Base-by-base conservation (phyloP, 306 rosid species). In the Trifolium pratense region DNA sequence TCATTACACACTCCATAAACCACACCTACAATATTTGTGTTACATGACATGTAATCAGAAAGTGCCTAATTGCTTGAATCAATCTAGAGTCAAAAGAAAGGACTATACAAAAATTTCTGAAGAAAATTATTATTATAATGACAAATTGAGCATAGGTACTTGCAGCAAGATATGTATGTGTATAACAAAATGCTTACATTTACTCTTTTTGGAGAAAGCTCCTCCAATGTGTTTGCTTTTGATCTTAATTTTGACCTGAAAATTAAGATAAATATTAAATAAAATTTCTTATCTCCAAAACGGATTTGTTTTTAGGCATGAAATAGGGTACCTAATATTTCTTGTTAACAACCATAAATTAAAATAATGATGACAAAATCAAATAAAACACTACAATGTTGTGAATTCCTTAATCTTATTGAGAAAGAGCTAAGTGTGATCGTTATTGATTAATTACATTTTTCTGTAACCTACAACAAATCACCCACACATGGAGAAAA, bases 1-100 rank as follows among this genome's bases (percentile, higher is more conserved):
- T 94, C 81, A 74, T 89, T 96, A 65, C 96, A 91, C 9, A 91
- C 87, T 76, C 92, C 96, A 84, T 91, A 94, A 70, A 94, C 90
- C 67, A 89, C 80, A 66, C 92, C 99, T 59, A 56, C 66, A 68
- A 68, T 23, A 43, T 16, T 45, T 11, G 6, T 26, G 6, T 26
- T 6, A n/a, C n/a, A n/a, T n/a, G n/a, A 61, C 53, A 36, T 5
- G 8, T 16, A 68, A n/a, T 74, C 26, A 82, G 61, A 46, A 65
- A 61, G 59, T 31, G 15, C 31, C 64, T 18, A 60, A 7, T 70
- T 15, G 56, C 25, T 60, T 49, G 21, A 73, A 49, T 18, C 15
- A 29, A 29, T 17, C 69, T 32, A 56, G 9, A 1, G 26, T 48
- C 62, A 51, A 34, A 49, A 46, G 60, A 49, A 37, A 46, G 20